A percentile compares a stretch with the other conserved stretches of the same genome.
Conservation (phyloP, 495 filamentous ascomycete species). For the Annulohypoxylon bovei region DNA sequence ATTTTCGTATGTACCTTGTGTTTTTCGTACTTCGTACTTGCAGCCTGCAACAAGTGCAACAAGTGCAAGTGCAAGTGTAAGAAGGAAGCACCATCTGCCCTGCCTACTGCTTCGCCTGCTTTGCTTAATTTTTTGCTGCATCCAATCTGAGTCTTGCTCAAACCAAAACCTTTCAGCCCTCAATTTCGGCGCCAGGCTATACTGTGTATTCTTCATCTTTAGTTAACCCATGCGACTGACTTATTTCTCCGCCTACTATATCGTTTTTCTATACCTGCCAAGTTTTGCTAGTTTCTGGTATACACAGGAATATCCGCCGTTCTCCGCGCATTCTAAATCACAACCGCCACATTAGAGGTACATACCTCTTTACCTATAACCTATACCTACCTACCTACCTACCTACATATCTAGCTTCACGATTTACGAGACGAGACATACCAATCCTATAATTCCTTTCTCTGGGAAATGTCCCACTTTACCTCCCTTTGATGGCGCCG, state of each 20-base stretch:
- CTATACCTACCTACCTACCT: conserved; percentile 15
- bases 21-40: conserved; percentile 1
- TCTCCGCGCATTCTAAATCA: conserved; percentile 25
- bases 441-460: conserved; percentile 19
- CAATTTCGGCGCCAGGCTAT: conserved; percentile 19
- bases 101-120: conserved; percentile 22
- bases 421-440: conserved; percentile 12
- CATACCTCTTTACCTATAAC: conserved; percentile 15
- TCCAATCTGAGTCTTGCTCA: conserved; percentile 22
- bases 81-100: neutral
- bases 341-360: conserved; percentile 16
- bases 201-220: conserved; percentile 16
- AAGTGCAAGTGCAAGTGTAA: neutral
- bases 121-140: conserved; percentile 16
- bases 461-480: conserved; percentile 37
- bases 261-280: conserved; percentile 8
- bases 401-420: conserved; percentile 1
- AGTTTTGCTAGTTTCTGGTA: neutral
- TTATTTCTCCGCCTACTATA: conserved; percentile 1
- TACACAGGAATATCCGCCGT: neutral
- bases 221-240: neutral
- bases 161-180: conserved; percentile 32
- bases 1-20: conserved; percentile 1
- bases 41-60: neutral
- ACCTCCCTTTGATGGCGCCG: conserved; percentile 43